Evolutionary conservation across 768 basidiomycete species (phyloP).

Genomic region (Candolleomyces eurysporus): DNA sequence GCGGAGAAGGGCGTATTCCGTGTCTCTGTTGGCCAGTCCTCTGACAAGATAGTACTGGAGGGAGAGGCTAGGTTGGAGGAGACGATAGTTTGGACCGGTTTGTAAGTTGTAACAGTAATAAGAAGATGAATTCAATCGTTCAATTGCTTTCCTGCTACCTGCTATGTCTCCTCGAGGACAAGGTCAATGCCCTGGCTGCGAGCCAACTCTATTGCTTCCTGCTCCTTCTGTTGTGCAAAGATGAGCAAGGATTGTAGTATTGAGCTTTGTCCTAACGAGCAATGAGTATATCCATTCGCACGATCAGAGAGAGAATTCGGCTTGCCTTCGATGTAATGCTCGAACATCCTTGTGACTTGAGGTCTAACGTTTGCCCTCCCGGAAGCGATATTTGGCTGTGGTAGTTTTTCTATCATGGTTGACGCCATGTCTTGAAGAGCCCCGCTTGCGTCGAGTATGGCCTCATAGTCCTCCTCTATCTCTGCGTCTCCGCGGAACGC

Average conservation of each 20-base stretch:
- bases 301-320: not conserved
- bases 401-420: slow-evolving; percentile 48
- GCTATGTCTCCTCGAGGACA: slow-evolving; percentile 39
- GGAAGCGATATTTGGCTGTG: slow-evolving; percentile 23
- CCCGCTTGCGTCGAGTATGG: slow-evolving; percentile 66
- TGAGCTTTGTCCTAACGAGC: slow-evolving; percentile 47
- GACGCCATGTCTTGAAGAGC: slow-evolving; percentile 67
- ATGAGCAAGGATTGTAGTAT: slow-evolving; percentile 53
- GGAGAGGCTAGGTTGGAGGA: not conserved
- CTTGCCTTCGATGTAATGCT: slow-evolving; percentile 65
- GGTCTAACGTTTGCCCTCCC: slow-evolving; percentile 36
- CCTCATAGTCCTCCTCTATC: slow-evolving; percentile 43
- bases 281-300: not conserved
- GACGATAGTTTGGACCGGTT: not conserved
- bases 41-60: not conserved
- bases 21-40: not conserved
- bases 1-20: not conserved
- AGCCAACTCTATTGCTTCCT: slow-evolving; percentile 46
- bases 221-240: slow-evolving; percentile 48
- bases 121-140: not conserved
- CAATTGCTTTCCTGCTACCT: not conserved
- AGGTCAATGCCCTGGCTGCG: slow-evolving; percentile 53
- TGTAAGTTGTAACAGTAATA: not conserved
- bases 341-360: slow-evolving; percentile 64
- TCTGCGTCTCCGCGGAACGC: slow-evolving; percentile 25